Base-by-base conservation (phyloP, 495 filamentous ascomycete genomes). In the Lichenothelia convexa region DNA sequence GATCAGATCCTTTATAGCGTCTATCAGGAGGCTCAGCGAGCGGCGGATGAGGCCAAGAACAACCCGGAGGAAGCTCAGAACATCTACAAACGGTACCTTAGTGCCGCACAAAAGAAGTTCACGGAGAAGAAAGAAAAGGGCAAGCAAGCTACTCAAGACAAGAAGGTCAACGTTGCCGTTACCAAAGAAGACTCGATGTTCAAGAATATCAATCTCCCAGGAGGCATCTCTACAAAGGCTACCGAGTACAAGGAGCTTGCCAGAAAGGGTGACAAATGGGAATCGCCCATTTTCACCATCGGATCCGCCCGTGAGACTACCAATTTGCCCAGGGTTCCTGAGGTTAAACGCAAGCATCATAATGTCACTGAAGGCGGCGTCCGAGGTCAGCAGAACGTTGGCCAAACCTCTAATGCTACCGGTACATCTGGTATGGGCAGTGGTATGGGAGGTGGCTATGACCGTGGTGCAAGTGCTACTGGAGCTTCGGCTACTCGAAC, bases 181-280 rank as follows among this genome's bases (percentile, higher is more conserved):
- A 97, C 89, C 16, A 68, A 86, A 55, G 67, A 93, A 37, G 83
- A 92, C 46, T 85, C 79, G 42, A 78, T 93, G 35, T 92, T 95
- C 75, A 75, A 78, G 34, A 66, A 82, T 48, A 74, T 97, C 55
- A 69, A 78, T 32, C 68, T 97, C 1, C 86, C 86, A 18, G 85
- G 85, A 36, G 85, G 85, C 40, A 86, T 93, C 55, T 83, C 79
- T 38, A 78, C 70, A 61, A 94, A 93, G 70, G 87, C 89, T 15
- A 92, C 87, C 36, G 80, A 93, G 56, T 95, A 87, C 65, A 83
- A 74, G 56, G 74, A 94, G 30, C 64, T 93, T 26, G 81, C 89
- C 11, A 61, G 63, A 36, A 84, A 83, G 66, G 89, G 91, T 34
- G 78, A 94, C 46, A 76, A 75, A 55, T 97, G 89, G 89, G 77